A percentile compares a stretch with the other conserved stretches of the same genome.
phyloP scores from a whole-genome alignment of 306 rosid genomes.

The Malus orientalis region DNA sequence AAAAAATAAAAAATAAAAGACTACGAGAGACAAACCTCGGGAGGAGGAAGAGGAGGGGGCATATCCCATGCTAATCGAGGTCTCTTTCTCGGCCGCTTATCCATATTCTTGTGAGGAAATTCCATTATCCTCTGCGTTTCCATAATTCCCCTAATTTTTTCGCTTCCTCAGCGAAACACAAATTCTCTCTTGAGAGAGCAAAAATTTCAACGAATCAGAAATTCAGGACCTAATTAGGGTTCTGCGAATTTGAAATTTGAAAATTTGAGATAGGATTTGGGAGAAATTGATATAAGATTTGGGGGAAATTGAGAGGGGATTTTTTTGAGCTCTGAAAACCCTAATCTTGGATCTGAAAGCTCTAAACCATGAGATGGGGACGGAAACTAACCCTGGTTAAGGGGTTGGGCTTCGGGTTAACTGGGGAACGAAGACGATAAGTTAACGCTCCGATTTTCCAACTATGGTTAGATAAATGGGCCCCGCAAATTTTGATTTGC shows the following conservation, averaged over 20 bases:
- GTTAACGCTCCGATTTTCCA: background rate
- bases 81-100: conserved; percentile 69
- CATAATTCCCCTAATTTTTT: conserved; percentile 32
- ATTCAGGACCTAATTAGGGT: background rate
- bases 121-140: conserved; percentile 70
- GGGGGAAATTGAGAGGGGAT: background rate
- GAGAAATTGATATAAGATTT: no score
- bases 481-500: background rate
- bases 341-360: conserved; percentile 34
- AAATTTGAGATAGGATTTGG: background rate
- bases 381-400: conserved; percentile 37
- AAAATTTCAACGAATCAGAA: background rate
- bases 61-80: conserved; percentile 74
- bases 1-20: background rate
- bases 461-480: conserved; percentile 29
- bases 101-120: conserved; percentile 63
- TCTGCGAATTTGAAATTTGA: background rate
- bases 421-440: background rate
- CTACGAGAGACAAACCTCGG: conserved; percentile 31
- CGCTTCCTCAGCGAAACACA: conserved; percentile 1
- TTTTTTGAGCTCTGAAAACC: conserved; percentile 20
- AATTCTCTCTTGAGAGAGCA: conserved; percentile 3
- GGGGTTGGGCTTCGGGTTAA: background rate
- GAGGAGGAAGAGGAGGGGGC: conserved; percentile 55
- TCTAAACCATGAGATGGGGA: conserved; percentile 3